Conservation (phyloP, 768 basidiomycete species). For the Phaffia tasmanica region DNA sequence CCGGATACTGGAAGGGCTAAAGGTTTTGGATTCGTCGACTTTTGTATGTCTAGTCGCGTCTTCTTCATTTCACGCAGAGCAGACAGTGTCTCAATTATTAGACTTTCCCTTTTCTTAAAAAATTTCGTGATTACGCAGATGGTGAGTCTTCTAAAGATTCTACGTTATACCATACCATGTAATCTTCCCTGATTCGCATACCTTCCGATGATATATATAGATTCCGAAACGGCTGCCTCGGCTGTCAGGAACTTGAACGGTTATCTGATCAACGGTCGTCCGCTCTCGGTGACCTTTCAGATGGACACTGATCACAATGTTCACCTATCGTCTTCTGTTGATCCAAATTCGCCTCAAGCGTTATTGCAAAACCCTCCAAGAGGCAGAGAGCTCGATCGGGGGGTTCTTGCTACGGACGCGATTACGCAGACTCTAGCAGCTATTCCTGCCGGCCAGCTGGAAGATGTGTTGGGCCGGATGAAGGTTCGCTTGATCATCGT, state of each 20-base stretch:
- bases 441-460: conserved; percentile 69
- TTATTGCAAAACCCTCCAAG: conserved; percentile 58
- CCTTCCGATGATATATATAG: conserved; percentile 35
- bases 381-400: conserved; percentile 62
- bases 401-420: conserved; percentile 60
- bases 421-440: conserved; percentile 77
- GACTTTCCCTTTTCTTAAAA: background rate
- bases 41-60: conserved; percentile 30
- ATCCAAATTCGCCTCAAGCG: conserved; percentile 60
- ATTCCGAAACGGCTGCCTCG: conserved; percentile 89
- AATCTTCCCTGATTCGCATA: background rate
- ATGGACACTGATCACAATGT: conserved; percentile 21
- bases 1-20: conserved; percentile 36
- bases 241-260: conserved; percentile 95
- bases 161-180: background rate
- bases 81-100: background rate
- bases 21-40: conserved; percentile 39
- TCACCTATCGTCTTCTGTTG: conserved; percentile 15
- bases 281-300: conserved; percentile 43
- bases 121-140: background rate
- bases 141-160: background rate
- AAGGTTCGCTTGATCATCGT: conserved; percentile 53
- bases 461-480: conserved; percentile 95
- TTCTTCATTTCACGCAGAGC: background rate
- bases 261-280: conserved; percentile 80